phyloP scores from a whole-genome alignment of 495 filamentous ascomycete genomes.

The Hypoxylon perforatum region DNA sequence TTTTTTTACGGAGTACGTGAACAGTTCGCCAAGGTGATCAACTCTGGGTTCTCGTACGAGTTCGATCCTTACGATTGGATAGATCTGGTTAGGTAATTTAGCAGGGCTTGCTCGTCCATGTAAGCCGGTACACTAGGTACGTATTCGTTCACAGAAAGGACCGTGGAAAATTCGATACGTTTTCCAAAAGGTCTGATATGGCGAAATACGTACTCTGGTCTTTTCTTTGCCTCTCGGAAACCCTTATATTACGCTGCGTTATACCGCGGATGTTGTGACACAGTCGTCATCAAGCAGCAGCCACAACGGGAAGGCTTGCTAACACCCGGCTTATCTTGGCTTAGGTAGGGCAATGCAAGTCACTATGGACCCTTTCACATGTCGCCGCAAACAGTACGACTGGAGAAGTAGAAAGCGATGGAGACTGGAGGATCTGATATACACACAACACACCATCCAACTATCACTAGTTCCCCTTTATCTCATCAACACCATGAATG shows the following conservation, averaged over 20 bases:
- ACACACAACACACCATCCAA: conserved; percentile 1
- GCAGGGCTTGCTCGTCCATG: neutral
- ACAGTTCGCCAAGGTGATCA: conserved; percentile 16
- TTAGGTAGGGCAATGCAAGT: neutral
- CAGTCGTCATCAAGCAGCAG: conserved; percentile 37
- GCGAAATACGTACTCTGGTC: conserved; percentile 8
- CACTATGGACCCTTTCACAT: conserved; percentile 38
- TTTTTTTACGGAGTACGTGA: neutral
- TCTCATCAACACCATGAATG: conserved; percentile 17
- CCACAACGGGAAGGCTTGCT: conserved; percentile 11
- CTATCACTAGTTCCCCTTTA: conserved; percentile 11
- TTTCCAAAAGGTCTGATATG: neutral
- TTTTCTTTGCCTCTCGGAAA: neutral
- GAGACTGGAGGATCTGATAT: neutral
- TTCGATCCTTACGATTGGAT: conserved; percentile 16
- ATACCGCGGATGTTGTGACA: conserved; percentile 12
- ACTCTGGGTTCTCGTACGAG: conserved; percentile 29
- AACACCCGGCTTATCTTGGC: conserved; percentile 17
- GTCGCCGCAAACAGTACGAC: conserved; percentile 9
- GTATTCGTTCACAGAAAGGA: conserved; percentile 9
- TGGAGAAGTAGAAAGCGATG: neutral
- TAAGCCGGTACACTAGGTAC: conserved; percentile 2
- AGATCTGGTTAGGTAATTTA: neutral
- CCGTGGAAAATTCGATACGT: conserved; percentile 1
- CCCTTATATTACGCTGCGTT: conserved; percentile 6